A percentile compares a stretch with the other conserved stretches of the same genome.
phyloP scores from a whole-genome alignment of 2,329 filamentous ascomycete genomes.

The Seiridium unicorne region DNA sequence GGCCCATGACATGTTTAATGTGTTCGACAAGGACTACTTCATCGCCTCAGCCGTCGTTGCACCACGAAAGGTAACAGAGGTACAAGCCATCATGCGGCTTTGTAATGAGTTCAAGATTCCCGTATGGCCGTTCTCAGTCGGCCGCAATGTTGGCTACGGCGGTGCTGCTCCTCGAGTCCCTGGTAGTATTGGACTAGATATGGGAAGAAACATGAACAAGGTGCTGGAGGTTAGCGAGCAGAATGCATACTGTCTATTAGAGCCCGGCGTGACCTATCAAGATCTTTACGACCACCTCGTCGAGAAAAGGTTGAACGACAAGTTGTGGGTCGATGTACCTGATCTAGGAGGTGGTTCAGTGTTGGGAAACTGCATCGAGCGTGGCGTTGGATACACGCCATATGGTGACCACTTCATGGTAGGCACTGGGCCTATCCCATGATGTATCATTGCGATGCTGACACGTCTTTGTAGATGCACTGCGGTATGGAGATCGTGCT shows the following conservation, averaged over 20 bases:
- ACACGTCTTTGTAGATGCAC: slow-evolving; percentile 20
- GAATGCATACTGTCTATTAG: slow-evolving; percentile 49
- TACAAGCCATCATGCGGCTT: slow-evolving; percentile 30
- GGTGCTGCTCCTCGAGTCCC: slow-evolving; percentile 51
- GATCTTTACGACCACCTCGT: slow-evolving; percentile 48
- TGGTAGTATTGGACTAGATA: slow-evolving; percentile 48
- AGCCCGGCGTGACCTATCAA: slow-evolving; percentile 55
- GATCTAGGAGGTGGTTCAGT: slow-evolving; percentile 42
- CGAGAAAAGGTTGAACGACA: slow-evolving; percentile 34
- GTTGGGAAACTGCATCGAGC: slow-evolving; percentile 43
- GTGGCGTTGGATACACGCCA: slow-evolving; percentile 45
- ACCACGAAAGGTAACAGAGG: slow-evolving; percentile 27
- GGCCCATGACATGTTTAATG: slow-evolving; percentile 38
- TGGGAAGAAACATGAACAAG: slow-evolving; percentile 51
- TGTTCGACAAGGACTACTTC: slow-evolving; percentile 44
- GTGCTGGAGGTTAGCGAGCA: slow-evolving; percentile 50
- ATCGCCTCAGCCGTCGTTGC: slow-evolving; percentile 42
- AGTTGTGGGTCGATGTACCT: slow-evolving; percentile 43
- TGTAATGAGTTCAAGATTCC: slow-evolving; percentile 28
- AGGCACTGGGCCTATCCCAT: neutral
- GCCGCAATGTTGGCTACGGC: slow-evolving; percentile 46
- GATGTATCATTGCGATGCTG: neutral
- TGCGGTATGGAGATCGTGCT: slow-evolving; percentile 44
- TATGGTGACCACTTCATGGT: slow-evolving; percentile 40
- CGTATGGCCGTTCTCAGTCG: slow-evolving; percentile 27